Evolutionary conservation across 2,329 filamentous ascomycete genomes (phyloP), one percentile per base, ranked within the genome.

Genomic region (Pseudocercospora fuligena): DNA sequence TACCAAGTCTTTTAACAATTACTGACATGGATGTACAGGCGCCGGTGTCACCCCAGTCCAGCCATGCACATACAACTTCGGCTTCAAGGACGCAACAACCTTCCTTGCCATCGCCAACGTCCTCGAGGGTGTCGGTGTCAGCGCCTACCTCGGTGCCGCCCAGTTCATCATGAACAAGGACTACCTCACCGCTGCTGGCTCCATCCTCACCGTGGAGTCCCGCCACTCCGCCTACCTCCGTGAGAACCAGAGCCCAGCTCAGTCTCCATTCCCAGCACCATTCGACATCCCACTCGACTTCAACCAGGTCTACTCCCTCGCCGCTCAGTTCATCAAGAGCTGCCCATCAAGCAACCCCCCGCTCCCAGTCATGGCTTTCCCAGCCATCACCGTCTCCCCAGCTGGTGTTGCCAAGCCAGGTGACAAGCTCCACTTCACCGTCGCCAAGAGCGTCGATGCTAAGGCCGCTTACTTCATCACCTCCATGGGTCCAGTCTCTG

Each of bases 171-270:
- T 84, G 67, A 82, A 84, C 75, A 84, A 87, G 69, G 79, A 80
- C 23, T 89, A 89, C 78, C 79, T 91, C 54, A 86, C 85, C 0
- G 84, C 84, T 3, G 89, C 88, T 1, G 88, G 85, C 27, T 85
- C 85, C 64, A 88, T 92, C 73, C 80, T 91, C 36, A 87, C 87
- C 31, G 85, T 90, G 64, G 89, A 91, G 73, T 84, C 89, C 33
- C 85, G 89, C 9, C 89, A 91, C 80, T 85, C 85, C 1, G 81
- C 89, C 3, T 89, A 88, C 79, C 80, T 90, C 70, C 75, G 73
- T 59, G 68, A 70, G 56, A 66, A 65, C 61, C 64, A 71, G 9
- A 78, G 84, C 19, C 70, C 70, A 47, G 64, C 63, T 11, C 62
- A 72, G 76, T 78, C 14, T 14, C 87, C 88, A 3, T 88, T 87